Evolutionary conservation across 1,139 yeast species (phyloP).

Genomic region (Pichia sp.): DNA sequence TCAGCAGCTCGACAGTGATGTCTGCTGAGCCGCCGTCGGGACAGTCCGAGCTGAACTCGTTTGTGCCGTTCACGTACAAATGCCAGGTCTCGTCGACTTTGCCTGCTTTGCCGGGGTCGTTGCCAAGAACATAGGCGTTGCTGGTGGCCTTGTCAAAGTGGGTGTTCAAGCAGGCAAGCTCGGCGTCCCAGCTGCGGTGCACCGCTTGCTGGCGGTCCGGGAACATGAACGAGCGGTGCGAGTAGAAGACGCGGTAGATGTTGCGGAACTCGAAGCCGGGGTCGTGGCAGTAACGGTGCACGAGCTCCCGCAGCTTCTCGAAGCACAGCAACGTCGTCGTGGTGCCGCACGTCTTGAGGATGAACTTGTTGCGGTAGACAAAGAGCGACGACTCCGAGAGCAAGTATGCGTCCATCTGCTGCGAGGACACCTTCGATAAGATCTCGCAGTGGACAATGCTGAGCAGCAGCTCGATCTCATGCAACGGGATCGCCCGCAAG

Average conservation of each 20-base stretch:
- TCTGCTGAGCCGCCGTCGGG: conserved; percentile 49
- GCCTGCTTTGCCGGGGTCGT: conserved; percentile 39
- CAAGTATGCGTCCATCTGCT: conserved; percentile 73
- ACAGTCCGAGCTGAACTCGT: background rate
- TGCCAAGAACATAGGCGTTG: conserved; percentile 76
- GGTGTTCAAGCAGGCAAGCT: conserved; percentile 63
- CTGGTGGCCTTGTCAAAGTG: conserved; percentile 54
- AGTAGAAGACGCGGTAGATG: conserved; percentile 75
- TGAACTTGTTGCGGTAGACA: conserved; percentile 79
- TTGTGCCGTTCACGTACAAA: conserved; percentile 48
- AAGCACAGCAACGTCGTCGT: conserved; percentile 85
- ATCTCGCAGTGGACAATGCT: conserved; percentile 87
- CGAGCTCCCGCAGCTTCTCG: conserved; percentile 55
- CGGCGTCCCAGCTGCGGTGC: conserved; percentile 82
- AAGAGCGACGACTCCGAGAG: conserved; percentile 87
- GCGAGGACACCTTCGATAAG: conserved; percentile 68
- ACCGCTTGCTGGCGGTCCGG: conserved; percentile 80
- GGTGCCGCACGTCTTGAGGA: conserved; percentile 94
- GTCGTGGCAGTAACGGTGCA: conserved; percentile 37
- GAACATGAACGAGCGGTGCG: conserved; percentile 89
- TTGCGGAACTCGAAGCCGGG: conserved; percentile 14
- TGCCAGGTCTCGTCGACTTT: conserved; percentile 72
- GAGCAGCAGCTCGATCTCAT: conserved; percentile 66
- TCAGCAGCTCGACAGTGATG: conserved; percentile 83
- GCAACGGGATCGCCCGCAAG: conserved; percentile 61